Percentiles rank a stretch among this genome's conserved stretches.
Evolutionary conservation across 768 basidiomycete species (phyloP).

Genomic region (Strobilomyces echinocephalus): DNA sequence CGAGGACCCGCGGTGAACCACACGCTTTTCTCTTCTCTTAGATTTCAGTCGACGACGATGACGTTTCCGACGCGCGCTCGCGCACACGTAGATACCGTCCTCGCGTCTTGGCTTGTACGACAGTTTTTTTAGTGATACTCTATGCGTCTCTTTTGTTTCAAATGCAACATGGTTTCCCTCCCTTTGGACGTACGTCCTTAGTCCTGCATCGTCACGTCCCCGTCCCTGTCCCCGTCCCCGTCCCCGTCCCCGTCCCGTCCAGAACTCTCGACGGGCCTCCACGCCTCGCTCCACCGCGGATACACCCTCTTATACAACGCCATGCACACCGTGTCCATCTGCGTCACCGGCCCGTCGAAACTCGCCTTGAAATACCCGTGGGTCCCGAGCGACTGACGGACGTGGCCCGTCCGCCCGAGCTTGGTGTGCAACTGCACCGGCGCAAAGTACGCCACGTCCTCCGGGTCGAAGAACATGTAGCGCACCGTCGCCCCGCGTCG

Average conservation of each 20-base stretch:
- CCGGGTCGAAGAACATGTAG: constrained; percentile 98
- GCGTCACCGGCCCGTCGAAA: constrained; percentile 87
- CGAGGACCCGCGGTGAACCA: constrained; percentile 40
- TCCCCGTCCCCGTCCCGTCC: background rate
- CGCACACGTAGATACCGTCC: too few relatives aligned
- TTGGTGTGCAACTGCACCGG: constrained; percentile 93
- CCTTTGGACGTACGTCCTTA: background rate
- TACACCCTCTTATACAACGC: constrained; percentile 91
- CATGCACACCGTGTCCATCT: constrained; percentile 98
- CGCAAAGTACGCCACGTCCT: constrained; percentile 89
- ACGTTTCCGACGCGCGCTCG: too few relatives aligned
- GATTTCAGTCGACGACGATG: too few relatives aligned
- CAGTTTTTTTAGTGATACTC: too few relatives aligned
- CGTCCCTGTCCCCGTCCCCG: background rate
- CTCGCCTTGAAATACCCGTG: constrained; percentile 98
- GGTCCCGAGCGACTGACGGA: constrained; percentile 87
- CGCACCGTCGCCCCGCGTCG: constrained; percentile 95
- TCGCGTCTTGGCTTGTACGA: too few relatives aligned
- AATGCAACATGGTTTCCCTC: background rate
- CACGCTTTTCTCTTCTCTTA: background rate
- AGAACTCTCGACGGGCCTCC: constrained; percentile 25
- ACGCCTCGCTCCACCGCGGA: constrained; percentile 76
- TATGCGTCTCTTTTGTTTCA: background rate
- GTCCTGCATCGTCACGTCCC: constrained; percentile 28
- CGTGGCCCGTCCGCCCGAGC: constrained; percentile 83